Conservation (phyloP, 306 rosid species). For the Cicer chorassanicum region DNA sequence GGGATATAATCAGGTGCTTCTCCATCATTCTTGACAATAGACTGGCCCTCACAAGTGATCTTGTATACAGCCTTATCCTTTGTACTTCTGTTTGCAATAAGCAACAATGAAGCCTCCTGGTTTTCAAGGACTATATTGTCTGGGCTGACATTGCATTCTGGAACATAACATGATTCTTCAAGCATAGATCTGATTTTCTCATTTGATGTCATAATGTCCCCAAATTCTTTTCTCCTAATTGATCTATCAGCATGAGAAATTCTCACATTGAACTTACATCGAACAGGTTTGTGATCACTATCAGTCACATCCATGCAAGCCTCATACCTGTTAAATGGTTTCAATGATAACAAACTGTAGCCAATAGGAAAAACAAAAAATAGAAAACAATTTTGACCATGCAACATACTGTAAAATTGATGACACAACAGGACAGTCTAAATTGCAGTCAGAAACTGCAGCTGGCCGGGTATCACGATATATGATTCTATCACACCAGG, state of each 20-base stretch:
- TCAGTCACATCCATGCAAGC: conserved; percentile 99
- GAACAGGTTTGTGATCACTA: conserved; percentile 96
- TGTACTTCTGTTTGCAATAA: conserved; percentile 63
- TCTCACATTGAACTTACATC: conserved; percentile 80
- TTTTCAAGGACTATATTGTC: conserved; percentile 72
- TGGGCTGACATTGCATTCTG: conserved; percentile 69
- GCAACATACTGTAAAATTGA: conserved; percentile 81
- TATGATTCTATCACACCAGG: conserved; percentile 98
- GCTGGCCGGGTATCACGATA: conserved; percentile 84
- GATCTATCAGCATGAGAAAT: conserved; percentile 91
- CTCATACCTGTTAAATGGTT: conserved; percentile 71
- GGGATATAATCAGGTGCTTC: conserved; percentile 60
- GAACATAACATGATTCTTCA: conserved; percentile 65
- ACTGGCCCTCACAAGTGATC: conserved; percentile 76
- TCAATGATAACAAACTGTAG: conserved; percentile 38
- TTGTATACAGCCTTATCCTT: conserved; percentile 70
- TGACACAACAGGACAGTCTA: conserved; percentile 88
- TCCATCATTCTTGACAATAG: conserved; percentile 67
- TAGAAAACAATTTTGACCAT: conserved; percentile 33
- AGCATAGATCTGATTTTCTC: conserved; percentile 74
- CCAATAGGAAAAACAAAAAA: conserved; percentile 18
- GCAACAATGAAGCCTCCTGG: conserved; percentile 66
- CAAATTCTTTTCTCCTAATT: conserved; percentile 79
- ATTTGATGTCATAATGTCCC: conserved; percentile 65
- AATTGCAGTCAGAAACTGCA: conserved; percentile 66